phyloP scores from a whole-genome alignment of 805 yeast species.

The Suhomyces canberraensis region DNA sequence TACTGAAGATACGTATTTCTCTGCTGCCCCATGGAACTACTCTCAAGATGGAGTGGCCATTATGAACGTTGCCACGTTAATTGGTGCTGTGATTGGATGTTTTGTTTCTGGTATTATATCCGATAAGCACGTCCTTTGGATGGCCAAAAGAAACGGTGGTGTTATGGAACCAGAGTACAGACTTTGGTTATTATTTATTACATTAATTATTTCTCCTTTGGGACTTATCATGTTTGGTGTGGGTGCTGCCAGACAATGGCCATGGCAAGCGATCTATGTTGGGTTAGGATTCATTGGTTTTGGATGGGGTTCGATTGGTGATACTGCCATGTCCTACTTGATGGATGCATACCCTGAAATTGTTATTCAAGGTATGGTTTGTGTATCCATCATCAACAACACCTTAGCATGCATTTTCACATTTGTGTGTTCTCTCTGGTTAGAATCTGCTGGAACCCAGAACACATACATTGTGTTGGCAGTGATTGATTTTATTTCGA shows the following conservation, averaged over 20 bases:
- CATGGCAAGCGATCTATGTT: conserved; percentile 36
- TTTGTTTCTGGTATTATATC: conserved; percentile 33
- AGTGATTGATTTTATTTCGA: conserved; percentile 32
- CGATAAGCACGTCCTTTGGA: conserved; percentile 34
- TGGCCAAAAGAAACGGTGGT: conserved; percentile 36
- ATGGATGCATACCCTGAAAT: conserved; percentile 42
- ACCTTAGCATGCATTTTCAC: conserved; percentile 37
- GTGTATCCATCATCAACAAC: conserved; percentile 37
- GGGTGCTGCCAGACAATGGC: conserved; percentile 35
- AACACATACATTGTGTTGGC: conserved; percentile 35
- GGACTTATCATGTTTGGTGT: conserved; percentile 38
- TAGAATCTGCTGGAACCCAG: conserved; percentile 33
- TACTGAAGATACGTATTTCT: conserved; percentile 35
- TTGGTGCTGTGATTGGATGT: conserved; percentile 40
- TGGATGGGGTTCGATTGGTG: conserved; percentile 39
- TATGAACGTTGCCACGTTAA: conserved; percentile 39
- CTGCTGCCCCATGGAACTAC: conserved; percentile 33
- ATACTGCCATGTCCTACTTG: conserved; percentile 35
- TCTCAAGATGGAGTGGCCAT: conserved; percentile 34
- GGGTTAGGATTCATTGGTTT: conserved; percentile 37
- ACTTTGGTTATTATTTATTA: conserved; percentile 31
- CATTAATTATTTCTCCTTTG: conserved; percentile 33
- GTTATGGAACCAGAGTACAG: conserved; percentile 37
- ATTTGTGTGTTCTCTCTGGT: conserved; percentile 39
- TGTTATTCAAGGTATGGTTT: conserved; percentile 40